Evolutionary conservation across 768 basidiomycete genomes (phyloP), one percentile per base, ranked within the genome.

Genomic region (Hypsizygus marmoreus): DNA sequence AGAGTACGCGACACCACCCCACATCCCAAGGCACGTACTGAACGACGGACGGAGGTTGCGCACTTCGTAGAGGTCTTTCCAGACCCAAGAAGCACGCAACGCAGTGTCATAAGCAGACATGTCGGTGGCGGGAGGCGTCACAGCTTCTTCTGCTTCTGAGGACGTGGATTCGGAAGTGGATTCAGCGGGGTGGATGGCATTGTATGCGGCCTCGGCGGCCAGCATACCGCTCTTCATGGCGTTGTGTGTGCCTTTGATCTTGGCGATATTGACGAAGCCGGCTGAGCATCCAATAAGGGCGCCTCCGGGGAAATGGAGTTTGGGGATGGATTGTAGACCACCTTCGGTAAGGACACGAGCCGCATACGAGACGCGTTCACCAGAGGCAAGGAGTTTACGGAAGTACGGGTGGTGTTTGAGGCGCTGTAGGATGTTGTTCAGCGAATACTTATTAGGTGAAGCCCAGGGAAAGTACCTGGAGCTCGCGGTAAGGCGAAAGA

Each of bases 141-240:
- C 69, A 0, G 76, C 56, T 48, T 17, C 29, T 12, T 43, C 48
- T 17, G 51, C 57, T 22, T 45, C 46, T 12, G 34, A 44, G 7
- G 36, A 40, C 10, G 44, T 51, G 3, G 51, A 30, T n/a, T 60
- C 49, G 4, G 57, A 25, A 35, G 45, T 20, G 23, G 45, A 29
- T 28, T 55, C 45, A 7, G 36, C 33, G n/a, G 62, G 60, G 31
- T 70, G 66, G 39, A 95, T 67, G 4, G 78, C 78, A 4, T 82
- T 75, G 54, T 75, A 93, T 0, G 91, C 91, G 0, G 89, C 77
- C 63, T 99, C 95, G 1, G 92, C 95, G 22, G 94, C 95, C 14
- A 98, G 75, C 88, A 97, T 97, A 22, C 97, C 97, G 28, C 88
- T 91, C 76, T 98, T 95, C 97, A 99, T 98, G 2, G 95, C 94